These are phyloP conservation scores for Colletotrichum sidae DNA, from an alignment of 2,329 filamentous ascomycete genomes.

Conservation along the genomic window DNA sequence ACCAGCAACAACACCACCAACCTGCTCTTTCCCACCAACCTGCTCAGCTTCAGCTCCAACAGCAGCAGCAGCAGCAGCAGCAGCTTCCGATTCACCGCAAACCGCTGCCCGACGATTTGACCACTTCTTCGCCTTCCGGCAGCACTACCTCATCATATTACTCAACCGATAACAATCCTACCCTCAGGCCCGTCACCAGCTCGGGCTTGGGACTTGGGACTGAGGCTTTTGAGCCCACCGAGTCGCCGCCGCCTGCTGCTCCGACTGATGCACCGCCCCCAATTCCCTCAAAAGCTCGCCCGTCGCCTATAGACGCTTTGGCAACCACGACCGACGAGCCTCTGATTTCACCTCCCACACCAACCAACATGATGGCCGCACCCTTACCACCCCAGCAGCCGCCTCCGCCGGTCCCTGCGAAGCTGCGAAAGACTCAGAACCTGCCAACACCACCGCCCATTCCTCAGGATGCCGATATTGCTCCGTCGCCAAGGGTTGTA, in stretches of 20 bases:
- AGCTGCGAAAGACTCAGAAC: slow-evolving; percentile 34
- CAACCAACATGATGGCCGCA: slow-evolving; percentile 27
- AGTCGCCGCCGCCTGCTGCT: slow-evolving; percentile 21
- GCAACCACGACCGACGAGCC: slow-evolving; percentile 12
- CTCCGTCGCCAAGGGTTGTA: slow-evolving; percentile 24
- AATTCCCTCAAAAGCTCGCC: slow-evolving; percentile 24
- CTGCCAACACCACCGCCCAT: slow-evolving; percentile 18
- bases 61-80: slow-evolving; percentile 33
- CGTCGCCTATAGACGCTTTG: slow-evolving; percentile 14
- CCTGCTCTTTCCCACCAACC: slow-evolving; percentile 35
- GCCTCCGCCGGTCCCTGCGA: slow-evolving; percentile 28
- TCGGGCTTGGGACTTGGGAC: slow-evolving; percentile 24
- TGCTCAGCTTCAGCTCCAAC: slow-evolving; percentile 15
- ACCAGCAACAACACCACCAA: slow-evolving; percentile 27
- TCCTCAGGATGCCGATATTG: background rate
- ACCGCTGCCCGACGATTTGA: slow-evolving; percentile 31
- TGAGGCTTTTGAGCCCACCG: slow-evolving; percentile 15
- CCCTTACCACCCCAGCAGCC: slow-evolving; percentile 29
- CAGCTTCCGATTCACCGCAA: slow-evolving; percentile 41
- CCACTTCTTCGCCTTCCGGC: slow-evolving; percentile 31
- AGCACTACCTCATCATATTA: slow-evolving; percentile 28
- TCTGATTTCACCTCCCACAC: slow-evolving; percentile 20
- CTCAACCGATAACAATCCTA: slow-evolving; percentile 17
- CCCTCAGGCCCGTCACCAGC: slow-evolving; percentile 25
- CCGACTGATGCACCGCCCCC: slow-evolving; percentile 33